phyloP scores from a whole-genome alignment of 257 asterid species.

The Rauvolfia tetraphylla region DNA sequence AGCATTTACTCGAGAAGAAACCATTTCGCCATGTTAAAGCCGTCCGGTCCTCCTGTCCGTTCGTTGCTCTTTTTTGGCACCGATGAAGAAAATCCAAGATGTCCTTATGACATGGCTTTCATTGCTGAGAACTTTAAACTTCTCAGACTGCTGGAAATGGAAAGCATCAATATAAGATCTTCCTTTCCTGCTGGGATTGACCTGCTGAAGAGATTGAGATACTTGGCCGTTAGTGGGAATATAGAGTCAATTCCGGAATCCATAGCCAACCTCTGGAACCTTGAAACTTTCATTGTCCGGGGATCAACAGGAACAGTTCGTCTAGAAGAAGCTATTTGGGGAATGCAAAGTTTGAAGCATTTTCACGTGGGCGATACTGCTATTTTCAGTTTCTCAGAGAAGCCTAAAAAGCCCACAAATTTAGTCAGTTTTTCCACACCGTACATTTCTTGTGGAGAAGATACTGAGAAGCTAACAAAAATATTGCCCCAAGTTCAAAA shows the following conservation, averaged over 20 bases:
- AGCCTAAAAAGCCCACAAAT: not conserved
- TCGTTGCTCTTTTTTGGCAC: not conserved
- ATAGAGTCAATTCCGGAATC: not conserved
- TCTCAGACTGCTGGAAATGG: conserved; percentile 1
- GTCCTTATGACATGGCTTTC: not conserved
- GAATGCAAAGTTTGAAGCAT: not conserved
- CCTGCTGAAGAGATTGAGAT: not conserved
- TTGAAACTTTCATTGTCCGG: not conserved
- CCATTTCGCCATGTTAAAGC: not conserved
- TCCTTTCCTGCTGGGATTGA: not conserved
- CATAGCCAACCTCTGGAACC: not conserved
- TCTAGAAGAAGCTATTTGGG: not conserved
- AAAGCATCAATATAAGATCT: not conserved
- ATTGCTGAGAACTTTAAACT: not conserved
- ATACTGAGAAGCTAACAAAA: not conserved
- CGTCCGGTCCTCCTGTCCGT: not conserved
- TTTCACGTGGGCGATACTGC: not conserved
- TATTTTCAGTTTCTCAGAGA: not conserved
- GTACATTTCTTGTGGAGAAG: not conserved
- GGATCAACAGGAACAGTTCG: not conserved
- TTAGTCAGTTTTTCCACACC: not conserved
- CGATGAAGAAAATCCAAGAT: not conserved
- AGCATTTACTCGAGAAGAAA: not conserved
- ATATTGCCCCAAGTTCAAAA: not conserved
- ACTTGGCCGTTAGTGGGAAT: not conserved